Evolutionary conservation across 257 asterid species (phyloP).

Genomic region (Echites panduratus): DNA sequence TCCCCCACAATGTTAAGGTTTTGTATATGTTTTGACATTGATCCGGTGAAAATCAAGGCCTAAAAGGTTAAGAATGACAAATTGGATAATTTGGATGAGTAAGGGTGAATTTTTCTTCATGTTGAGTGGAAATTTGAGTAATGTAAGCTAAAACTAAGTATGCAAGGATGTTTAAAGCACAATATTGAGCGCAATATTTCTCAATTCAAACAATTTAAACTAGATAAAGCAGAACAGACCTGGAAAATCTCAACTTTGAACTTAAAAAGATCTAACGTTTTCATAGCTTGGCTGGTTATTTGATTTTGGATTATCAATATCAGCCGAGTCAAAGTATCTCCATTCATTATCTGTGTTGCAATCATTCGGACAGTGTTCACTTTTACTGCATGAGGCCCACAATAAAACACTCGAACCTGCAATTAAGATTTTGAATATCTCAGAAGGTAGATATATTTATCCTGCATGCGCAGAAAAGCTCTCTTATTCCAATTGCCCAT

Average conservation of each 20-base stretch:
- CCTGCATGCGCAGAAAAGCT: not conserved
- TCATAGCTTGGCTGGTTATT: slow-evolving; percentile 64
- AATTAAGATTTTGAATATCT: slow-evolving; percentile 15
- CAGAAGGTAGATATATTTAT: not conserved
- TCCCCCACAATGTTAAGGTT: not conserved
- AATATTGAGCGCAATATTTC: not conserved
- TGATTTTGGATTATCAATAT: slow-evolving; percentile 54
- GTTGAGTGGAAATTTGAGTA: not conserved
- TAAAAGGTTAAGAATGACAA: not conserved
- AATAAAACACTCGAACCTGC: slow-evolving; percentile 66
- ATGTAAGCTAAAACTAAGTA: not conserved
- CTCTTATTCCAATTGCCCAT: not conserved
- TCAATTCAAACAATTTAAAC: slow-evolving; percentile 8
- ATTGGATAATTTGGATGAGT: not conserved
- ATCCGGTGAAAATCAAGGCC: not conserved
- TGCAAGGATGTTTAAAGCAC: not conserved
- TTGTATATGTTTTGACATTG: not conserved
- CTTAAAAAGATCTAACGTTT: slow-evolving; percentile 44
- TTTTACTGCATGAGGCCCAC: slow-evolving; percentile 43
- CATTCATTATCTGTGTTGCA: slow-evolving; percentile 32
- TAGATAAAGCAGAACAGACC: slow-evolving; percentile 31
- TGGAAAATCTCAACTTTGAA: slow-evolving; percentile 75
- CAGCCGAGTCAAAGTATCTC: slow-evolving; percentile 44
- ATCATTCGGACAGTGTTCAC: slow-evolving; percentile 49
- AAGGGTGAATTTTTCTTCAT: not conserved